Conservation (phyloP, 805 yeast species). For the Ogataea chonburiensis region DNA sequence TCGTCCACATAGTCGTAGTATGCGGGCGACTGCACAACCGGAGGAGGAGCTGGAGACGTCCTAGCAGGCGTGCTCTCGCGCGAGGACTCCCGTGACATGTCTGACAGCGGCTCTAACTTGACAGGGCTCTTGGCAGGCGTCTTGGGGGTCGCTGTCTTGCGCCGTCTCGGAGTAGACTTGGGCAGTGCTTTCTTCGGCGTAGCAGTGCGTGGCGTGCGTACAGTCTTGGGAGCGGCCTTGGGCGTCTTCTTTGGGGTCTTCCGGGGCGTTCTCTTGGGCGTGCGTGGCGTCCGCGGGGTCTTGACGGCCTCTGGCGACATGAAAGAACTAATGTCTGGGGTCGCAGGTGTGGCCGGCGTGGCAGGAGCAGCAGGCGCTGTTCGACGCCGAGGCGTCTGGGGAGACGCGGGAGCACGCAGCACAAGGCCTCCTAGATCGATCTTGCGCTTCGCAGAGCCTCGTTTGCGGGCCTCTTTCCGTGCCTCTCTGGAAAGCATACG, state of each 20-base stretch:
- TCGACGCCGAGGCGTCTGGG: slow-evolving; percentile 2
- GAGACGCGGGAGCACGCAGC: slow-evolving; percentile 17
- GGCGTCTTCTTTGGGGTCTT: slow-evolving; percentile 10
- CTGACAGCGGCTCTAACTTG: slow-evolving; percentile 2
- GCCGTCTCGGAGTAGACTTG: slow-evolving; percentile 2
- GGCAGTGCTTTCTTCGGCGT: slow-evolving; percentile 8
- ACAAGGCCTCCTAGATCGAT: slow-evolving; percentile 29
- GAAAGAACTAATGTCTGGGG: slow-evolving; percentile 20
- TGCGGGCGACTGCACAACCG: slow-evolving; percentile 2
- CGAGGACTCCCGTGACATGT: slow-evolving; percentile 7
- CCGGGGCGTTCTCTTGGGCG: slow-evolving; percentile 1
- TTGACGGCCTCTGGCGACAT: slow-evolving; percentile 19
- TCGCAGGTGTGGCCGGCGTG: slow-evolving; percentile 13
- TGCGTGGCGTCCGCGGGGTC: too few relatives aligned
- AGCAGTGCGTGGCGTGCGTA: too few relatives aligned
- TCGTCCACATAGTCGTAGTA: slow-evolving; percentile 13
- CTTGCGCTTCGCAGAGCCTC: slow-evolving; percentile 33
- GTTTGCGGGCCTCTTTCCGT: slow-evolving; percentile 30
- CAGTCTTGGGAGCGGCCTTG: slow-evolving; percentile 6
- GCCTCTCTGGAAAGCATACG: slow-evolving; percentile 30
- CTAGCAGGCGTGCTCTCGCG: slow-evolving; percentile 1
- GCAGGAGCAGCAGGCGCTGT: slow-evolving; percentile 2
- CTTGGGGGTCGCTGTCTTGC: too few relatives aligned
- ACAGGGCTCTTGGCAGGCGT: not conserved
- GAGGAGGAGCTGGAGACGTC: slow-evolving; percentile 1